Conservation (phyloP, 169 alveolate genomes). For the Plasmodium adleri region DNA sequence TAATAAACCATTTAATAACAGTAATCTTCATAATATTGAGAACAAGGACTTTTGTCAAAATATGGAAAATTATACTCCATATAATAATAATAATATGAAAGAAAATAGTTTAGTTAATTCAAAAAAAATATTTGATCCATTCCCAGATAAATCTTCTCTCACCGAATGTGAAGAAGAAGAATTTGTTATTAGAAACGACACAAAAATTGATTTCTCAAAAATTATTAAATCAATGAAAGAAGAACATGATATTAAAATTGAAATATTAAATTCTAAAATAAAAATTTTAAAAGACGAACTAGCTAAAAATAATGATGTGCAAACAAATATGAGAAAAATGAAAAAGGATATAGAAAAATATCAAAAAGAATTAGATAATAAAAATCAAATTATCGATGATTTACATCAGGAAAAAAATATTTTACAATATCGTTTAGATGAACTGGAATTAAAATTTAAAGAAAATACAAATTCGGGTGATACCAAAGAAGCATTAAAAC, state of each 20-base stretch:
- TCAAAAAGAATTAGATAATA: constrained; percentile 15
- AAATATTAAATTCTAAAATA: constrained; percentile 25
- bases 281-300: constrained; percentile 40
- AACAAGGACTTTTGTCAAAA: too few relatives aligned
- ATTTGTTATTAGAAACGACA: constrained; percentile 23
- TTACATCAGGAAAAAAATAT: constrained; percentile 5
- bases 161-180: constrained; percentile 29
- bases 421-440: constrained; percentile 20
- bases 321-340: constrained; percentile 7
- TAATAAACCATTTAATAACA: too few relatives aligned
- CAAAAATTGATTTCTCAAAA: constrained; percentile 16
- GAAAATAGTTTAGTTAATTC: not conserved
- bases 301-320: constrained; percentile 26
- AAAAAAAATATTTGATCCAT: constrained; percentile 5
- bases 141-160: constrained; percentile 13
- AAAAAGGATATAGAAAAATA: constrained; percentile 46
- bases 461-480: constrained; percentile 19
- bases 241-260: constrained; percentile 43
- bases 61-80: not conserved
- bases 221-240: constrained; percentile 29
- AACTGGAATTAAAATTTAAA: constrained; percentile 7
- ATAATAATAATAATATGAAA: constrained; percentile 18
- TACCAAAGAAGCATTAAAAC: constrained; percentile 6
- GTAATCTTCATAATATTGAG: too few relatives aligned
- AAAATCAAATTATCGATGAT: constrained; percentile 48